A percentile compares a stretch with the other conserved stretches of the same genome.
These are phyloP conservation scores for Jacaranda copaia DNA, from an alignment of 257 asterid genomes.

Conservation along the genomic window DNA sequence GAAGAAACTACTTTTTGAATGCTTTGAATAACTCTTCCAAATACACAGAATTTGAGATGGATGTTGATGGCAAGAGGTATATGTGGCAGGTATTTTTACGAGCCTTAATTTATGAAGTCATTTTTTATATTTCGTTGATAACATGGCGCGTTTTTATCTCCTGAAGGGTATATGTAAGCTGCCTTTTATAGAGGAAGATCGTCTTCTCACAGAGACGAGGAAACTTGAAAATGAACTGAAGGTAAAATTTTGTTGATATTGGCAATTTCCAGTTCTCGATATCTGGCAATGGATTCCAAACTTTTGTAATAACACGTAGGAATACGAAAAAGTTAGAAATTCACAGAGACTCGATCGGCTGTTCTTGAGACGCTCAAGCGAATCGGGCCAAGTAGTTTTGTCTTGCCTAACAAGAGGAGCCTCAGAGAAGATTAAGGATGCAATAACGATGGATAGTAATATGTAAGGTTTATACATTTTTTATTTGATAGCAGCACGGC, in stretches of 20 bases:
- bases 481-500: not conserved
- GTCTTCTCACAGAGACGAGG: slow-evolving; percentile 55
- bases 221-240: slow-evolving; percentile 47
- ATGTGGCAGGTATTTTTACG: slow-evolving; percentile 57
- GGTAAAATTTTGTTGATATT: slow-evolving; percentile 39
- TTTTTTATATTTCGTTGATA: not conserved
- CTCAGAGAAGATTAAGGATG: slow-evolving; percentile 31
- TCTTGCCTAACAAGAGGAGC: not conserved
- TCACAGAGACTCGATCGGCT: slow-evolving; percentile 28
- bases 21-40: not conserved
- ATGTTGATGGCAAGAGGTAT: slow-evolving; percentile 62
- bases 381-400: not conserved
- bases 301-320: slow-evolving; percentile 22
- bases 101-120: not conserved
- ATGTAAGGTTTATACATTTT: slow-evolving; percentile 21
- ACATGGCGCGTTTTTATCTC: not conserved
- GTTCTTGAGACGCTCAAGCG: slow-evolving; percentile 14
- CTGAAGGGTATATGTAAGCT: slow-evolving; percentile 57
- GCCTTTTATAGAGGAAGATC: slow-evolving; percentile 65
- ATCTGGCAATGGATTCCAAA: no score
- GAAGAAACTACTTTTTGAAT: not conserved
- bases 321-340: slow-evolving; percentile 38
- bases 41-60: slow-evolving; percentile 53
- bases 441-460: slow-evolving; percentile 25
- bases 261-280: not conserved